Conservation (phyloP, 2,329 filamentous ascomycete genomes). For the Biscogniauxia marginata region DNA sequence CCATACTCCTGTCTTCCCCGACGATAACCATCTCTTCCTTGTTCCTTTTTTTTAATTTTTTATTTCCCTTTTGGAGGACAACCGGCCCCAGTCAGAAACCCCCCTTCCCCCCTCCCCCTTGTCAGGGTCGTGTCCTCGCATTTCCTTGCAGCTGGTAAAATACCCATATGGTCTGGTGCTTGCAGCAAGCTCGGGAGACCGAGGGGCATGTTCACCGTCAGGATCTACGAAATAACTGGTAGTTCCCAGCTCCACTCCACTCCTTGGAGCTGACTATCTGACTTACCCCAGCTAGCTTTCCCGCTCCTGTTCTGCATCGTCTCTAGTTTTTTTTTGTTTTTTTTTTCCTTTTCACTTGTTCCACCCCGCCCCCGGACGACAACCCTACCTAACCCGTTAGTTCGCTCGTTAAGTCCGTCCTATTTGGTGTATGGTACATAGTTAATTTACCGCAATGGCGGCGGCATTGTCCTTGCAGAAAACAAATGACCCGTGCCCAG, state of each 20-base stretch:
- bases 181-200: conserved; percentile 15
- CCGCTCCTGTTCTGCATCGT: not conserved
- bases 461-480: not conserved
- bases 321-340: not conserved
- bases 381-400: not conserved
- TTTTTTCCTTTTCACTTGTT: not conserved
- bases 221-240: not conserved
- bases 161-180: conserved; percentile 6
- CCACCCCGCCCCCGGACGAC: not conserved
- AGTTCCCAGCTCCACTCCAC: not conserved
- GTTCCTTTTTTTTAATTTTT: conserved; percentile 14
- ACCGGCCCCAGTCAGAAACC: conserved; percentile 16
- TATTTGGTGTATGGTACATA: not conserved
- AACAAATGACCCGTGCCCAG: not conserved
- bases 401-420: not conserved
- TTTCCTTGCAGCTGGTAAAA: conserved; percentile 17
- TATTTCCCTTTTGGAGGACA: not conserved
- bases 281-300: not conserved
- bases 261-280: not conserved
- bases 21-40: too few relatives aligned
- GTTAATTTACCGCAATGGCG: not conserved
- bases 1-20: conserved; percentile 13
- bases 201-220: not conserved
- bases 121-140: conserved; percentile 14
- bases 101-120: not conserved